Evolutionary conservation across 495 filamentous ascomycete genomes (phyloP).

Genomic region (Aspergillus haitiensis): DNA sequence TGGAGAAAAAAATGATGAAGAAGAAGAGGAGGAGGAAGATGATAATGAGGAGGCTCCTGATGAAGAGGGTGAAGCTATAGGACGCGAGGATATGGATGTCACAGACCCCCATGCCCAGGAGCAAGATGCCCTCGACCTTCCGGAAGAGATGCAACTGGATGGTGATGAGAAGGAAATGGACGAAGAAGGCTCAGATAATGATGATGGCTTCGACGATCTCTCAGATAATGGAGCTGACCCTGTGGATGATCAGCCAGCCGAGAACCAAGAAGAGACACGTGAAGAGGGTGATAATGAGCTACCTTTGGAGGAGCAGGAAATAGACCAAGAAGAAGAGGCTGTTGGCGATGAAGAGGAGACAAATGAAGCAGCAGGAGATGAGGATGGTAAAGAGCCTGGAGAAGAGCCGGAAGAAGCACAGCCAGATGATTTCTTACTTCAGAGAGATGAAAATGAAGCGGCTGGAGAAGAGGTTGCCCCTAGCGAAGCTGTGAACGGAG

Average conservation of each 20-base stretch:
- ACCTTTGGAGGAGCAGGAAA: slow-evolving; percentile 34
- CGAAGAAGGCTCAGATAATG: slow-evolving; percentile 61
- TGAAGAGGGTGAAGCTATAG: slow-evolving; percentile 62
- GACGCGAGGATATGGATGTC: slow-evolving; percentile 60
- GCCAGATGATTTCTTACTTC: slow-evolving; percentile 43
- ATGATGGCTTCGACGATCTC: slow-evolving; percentile 68
- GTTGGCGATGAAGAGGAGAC: slow-evolving; percentile 40
- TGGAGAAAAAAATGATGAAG: slow-evolving; percentile 46
- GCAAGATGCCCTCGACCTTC: slow-evolving; percentile 62
- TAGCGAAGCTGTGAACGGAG: slow-evolving; percentile 48
- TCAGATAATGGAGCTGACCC: slow-evolving; percentile 67
- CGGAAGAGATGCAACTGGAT: slow-evolving; percentile 70
- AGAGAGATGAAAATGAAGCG: slow-evolving; percentile 45
- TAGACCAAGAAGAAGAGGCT: slow-evolving; percentile 42
- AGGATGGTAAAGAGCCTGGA: slow-evolving; percentile 56
- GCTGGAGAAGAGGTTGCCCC: slow-evolving; percentile 51
- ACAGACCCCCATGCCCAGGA: slow-evolving; percentile 74
- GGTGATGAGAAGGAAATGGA: slow-evolving; percentile 60
- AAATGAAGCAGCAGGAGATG: slow-evolving; percentile 33
- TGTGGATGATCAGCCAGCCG: slow-evolving; percentile 36
- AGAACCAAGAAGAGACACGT: slow-evolving; percentile 32
- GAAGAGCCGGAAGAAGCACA: slow-evolving; percentile 46
- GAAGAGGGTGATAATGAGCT: slow-evolving; percentile 35
- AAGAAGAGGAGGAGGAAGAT: slow-evolving; percentile 55
- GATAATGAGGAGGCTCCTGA: slow-evolving; percentile 58